These are phyloP conservation scores for Podospora fimiseda DNA, from an alignment of 495 filamentous ascomycete genomes.

Conservation along the genomic window DNA sequence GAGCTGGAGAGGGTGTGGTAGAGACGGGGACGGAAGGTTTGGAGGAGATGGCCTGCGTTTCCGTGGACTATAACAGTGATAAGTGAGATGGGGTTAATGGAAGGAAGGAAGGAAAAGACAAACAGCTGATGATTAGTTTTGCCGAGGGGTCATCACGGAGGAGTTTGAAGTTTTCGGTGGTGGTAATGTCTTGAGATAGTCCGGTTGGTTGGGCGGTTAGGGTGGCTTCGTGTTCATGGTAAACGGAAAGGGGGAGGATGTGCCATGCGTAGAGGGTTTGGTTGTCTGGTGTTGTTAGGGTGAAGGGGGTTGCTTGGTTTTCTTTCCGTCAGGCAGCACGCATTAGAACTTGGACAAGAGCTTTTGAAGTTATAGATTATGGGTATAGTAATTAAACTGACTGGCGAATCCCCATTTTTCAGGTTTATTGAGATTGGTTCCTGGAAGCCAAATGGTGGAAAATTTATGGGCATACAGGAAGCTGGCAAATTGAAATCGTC, in stretches of 20 bases:
- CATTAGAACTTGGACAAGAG: too few relatives aligned
- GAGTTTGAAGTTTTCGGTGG: constrained; percentile 51
- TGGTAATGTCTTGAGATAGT: constrained; percentile 48
- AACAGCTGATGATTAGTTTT: constrained; percentile 53
- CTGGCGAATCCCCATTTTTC: constrained; percentile 79
- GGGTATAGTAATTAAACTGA: constrained; percentile 31
- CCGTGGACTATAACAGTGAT: too few relatives aligned
- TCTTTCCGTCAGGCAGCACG: too few relatives aligned
- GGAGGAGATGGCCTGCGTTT: constrained; percentile 61
- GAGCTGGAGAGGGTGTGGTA: constrained; percentile 58
- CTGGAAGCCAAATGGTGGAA: constrained; percentile 53
- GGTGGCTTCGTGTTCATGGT: constrained; percentile 48
- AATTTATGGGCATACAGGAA: constrained; percentile 72
- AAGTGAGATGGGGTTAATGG: background rate
- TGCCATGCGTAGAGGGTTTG: constrained; percentile 66
- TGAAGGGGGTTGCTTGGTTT: constrained; percentile 65
- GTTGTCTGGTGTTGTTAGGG: constrained; percentile 49
- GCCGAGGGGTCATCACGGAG: constrained; percentile 56
- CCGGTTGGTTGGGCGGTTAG: constrained; percentile 47
- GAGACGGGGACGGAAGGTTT: constrained; percentile 53
- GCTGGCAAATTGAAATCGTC: constrained; percentile 36
- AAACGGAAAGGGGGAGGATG: constrained; percentile 59
- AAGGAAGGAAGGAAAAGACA: constrained; percentile 1
- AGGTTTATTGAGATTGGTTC: constrained; percentile 60
- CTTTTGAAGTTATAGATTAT: constrained; percentile 12